A percentile compares a stretch with the other conserved stretches of the same genome.
Evolutionary conservation across 2,329 filamentous ascomycete species (phyloP).

Genomic region (Lasiodiplodia gonubiensis): DNA sequence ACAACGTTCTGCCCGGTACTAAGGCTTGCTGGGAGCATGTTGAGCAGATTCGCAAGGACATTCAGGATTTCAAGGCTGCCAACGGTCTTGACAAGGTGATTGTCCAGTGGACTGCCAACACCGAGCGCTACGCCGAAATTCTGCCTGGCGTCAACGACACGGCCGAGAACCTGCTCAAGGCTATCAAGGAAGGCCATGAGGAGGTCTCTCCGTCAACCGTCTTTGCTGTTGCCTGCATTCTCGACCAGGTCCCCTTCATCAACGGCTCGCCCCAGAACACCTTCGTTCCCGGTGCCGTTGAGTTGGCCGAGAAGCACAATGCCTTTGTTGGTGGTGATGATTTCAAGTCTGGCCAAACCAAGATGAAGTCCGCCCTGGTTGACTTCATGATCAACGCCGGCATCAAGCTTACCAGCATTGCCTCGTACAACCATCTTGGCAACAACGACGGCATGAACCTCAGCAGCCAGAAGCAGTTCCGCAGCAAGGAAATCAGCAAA

Average conservation of each 20-base stretch:
- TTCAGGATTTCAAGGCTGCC: slow-evolving; percentile 86
- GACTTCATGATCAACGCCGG: slow-evolving; percentile 98
- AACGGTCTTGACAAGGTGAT: slow-evolving; percentile 93
- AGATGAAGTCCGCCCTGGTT: slow-evolving; percentile 99
- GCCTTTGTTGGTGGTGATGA: slow-evolving; percentile 97
- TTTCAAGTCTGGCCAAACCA: slow-evolving; percentile 99
- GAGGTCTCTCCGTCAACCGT: slow-evolving; percentile 96
- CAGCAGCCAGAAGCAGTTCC: slow-evolving; percentile 97
- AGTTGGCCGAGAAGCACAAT: slow-evolving; percentile 83
- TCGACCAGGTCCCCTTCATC: slow-evolving; percentile 92
- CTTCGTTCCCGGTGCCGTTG: slow-evolving; percentile 90
- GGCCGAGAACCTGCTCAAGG: slow-evolving; percentile 86
- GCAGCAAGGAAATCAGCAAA: slow-evolving; percentile 99
- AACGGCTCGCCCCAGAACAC: slow-evolving; percentile 99
- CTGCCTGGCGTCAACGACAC: slow-evolving; percentile 92
- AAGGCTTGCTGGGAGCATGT: slow-evolving; percentile 89
- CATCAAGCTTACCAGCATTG: slow-evolving; percentile 98
- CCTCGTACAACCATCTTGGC: slow-evolving; percentile 98
- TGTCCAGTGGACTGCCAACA: slow-evolving; percentile 98
- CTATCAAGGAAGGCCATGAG: slow-evolving; percentile 84
- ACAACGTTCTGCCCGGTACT: slow-evolving; percentile 83
- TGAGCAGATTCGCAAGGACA: slow-evolving; percentile 90
- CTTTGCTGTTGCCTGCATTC: slow-evolving; percentile 92
- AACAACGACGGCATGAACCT: slow-evolving; percentile 99
- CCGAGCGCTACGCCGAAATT: slow-evolving; percentile 92